A percentile compares a stretch with the other conserved stretches of the same genome.
These are phyloP conservation scores for Xanthoparmelia taractica DNA, from an alignment of 495 filamentous ascomycete genomes.

Conservation along the genomic window DNA sequence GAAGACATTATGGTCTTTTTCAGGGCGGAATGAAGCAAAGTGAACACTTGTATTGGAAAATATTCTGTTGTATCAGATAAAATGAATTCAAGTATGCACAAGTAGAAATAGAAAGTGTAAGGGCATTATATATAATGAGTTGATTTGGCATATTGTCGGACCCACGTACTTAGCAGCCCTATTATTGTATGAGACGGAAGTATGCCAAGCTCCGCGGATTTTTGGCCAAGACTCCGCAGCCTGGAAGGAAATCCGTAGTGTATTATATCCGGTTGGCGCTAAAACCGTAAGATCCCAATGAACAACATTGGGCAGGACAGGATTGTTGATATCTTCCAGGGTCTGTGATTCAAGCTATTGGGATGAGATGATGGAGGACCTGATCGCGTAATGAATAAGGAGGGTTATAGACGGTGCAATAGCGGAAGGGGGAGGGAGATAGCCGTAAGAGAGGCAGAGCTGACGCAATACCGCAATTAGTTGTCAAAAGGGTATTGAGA, in stretches of 20 bases:
- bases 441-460: neutral
- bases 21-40: neutral
- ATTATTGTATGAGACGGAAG: neutral
- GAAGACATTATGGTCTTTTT: slow-evolving; percentile 1
- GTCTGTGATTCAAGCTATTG: too few relatives aligned
- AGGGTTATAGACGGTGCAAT: neutral
- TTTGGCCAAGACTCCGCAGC: slow-evolving; percentile 2
- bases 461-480: neutral
- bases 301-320: too few relatives aligned
- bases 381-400: neutral
- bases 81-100: neutral
- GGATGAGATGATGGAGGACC: neutral
- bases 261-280: too few relatives aligned
- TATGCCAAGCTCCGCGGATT: slow-evolving; percentile 1
- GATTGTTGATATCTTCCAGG: too few relatives aligned
- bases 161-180: neutral
- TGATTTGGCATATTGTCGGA: neutral
- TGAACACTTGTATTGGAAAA: neutral
- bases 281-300: too few relatives aligned
- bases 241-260: neutral
- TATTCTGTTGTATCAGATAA: neutral
- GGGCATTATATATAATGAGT: neutral
- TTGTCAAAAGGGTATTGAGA: neutral
- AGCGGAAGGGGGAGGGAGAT: neutral
- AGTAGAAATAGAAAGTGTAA: too few relatives aligned